phyloP scores from a whole-genome alignment of 179 eudicot genomes.

The Gypsophila paniculata region DNA sequence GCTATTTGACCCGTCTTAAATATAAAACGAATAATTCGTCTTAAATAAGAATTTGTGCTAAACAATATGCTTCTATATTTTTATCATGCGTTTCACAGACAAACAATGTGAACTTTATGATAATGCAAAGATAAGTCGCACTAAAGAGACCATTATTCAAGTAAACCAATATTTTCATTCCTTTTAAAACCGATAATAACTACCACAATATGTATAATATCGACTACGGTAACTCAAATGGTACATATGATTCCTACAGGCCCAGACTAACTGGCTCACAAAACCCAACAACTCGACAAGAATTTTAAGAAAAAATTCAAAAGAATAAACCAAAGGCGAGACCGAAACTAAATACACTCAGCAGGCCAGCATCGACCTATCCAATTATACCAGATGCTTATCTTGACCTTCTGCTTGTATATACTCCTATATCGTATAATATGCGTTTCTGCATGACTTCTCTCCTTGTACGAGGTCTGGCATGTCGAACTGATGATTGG shows the following conservation, averaged over 20 bases:
- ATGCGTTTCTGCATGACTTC: slow-evolving; percentile 10
- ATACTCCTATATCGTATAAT: slow-evolving; percentile 13
- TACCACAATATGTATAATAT: slow-evolving; percentile 19
- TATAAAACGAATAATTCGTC: no score
- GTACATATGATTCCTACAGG: slow-evolving; percentile 23
- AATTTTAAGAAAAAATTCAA: not conserved
- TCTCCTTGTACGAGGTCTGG: slow-evolving; percentile 18
- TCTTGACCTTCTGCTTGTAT: slow-evolving; percentile 22
- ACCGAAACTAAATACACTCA: slow-evolving; percentile 30
- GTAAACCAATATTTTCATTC: not conserved
- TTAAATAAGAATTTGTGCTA: no score
- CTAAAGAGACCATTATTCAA: not conserved
- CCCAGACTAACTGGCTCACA: slow-evolving; percentile 13
- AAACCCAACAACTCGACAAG: slow-evolving; percentile 11
- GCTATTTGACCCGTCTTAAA: no score
- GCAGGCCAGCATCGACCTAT: slow-evolving; percentile 21
- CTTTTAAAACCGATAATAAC: not conserved
- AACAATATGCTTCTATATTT: no score
- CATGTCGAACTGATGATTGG: slow-evolving; percentile 6
- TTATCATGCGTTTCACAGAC: no score
- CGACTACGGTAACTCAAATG: slow-evolving; percentile 22
- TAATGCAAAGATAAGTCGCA: no score
- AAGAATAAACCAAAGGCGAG: slow-evolving; percentile 33
- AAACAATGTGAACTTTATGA: no score
- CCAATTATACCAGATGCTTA: slow-evolving; percentile 19